Base-by-base conservation (phyloP, 2,329 filamentous ascomycete genomes). In the Talaromyces sp. region DNA sequence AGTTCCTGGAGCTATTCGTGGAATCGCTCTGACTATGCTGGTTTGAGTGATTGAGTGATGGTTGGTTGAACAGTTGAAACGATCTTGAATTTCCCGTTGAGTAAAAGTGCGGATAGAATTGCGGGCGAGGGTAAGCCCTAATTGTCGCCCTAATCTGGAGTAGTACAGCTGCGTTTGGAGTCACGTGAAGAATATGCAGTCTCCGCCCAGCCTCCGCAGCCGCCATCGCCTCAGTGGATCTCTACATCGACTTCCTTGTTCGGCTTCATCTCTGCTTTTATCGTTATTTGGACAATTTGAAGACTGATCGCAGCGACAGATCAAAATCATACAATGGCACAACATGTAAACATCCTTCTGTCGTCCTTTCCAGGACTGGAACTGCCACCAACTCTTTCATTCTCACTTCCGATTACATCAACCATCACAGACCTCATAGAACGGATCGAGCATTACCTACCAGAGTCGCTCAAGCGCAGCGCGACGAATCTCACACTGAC, bases 321-420 rank as follows among this genome's bases (percentile, higher is more conserved):
- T 25, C 2, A 48, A 16, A 5, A 8, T 46, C 18, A 33, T 5
- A 28, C 69, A 14, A 90, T 90, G 87, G 78, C 81, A 1, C 76
- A 75, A 66, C 85, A 80, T 42, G 79, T 96, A 73, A 96, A 96
- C 77, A 82, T 98, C 66, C 85, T 98, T 64, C 81, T 99, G 65
- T 88, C 91, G 69, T 91, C 89, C 65, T 93, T 98, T 71, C 83
- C 88, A 7, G 93, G 93, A 66, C 84, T 96, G 18, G 88, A 88
- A 54, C 84, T 96, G 6, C 92, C 93, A 2, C 80, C 89, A n/a
- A 96, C 92, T 0, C 82, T 96, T 37, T 87, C 89, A 4, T 82
- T 97, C n/a, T 87, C 91, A 0, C 79, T 96, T 23, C 80, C 86
- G 8, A 79, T 85, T 28, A 81, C 86, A 35, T 86, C 88, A 7